Conservation (phyloP, 805 yeast genomes). For the Teunomyces funiuensis region DNA sequence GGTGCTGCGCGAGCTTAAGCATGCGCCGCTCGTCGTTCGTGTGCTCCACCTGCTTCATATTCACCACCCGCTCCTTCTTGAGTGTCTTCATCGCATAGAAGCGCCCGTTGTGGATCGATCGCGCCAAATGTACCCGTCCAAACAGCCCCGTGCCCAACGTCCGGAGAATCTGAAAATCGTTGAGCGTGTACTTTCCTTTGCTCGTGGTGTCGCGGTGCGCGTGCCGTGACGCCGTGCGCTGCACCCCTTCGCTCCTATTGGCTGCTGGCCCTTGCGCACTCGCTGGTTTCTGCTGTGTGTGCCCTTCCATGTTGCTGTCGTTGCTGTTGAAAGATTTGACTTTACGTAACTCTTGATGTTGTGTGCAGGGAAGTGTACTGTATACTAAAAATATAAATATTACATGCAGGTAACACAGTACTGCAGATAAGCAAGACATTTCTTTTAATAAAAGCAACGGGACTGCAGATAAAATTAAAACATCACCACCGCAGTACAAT, state of each 20-base stretch:
- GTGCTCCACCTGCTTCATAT: slow-evolving; percentile 64
- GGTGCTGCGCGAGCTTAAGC: slow-evolving; percentile 58
- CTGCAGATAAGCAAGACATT: no score
- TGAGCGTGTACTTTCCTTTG: slow-evolving; percentile 56
- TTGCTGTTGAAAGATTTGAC: no score
- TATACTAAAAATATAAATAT: no score
- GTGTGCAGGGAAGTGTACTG: no score
- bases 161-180: slow-evolving; percentile 55
- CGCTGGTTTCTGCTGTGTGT: no score
- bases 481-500: no score
- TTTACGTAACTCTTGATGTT: no score
- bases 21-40: slow-evolving; percentile 63
- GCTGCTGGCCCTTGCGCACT: slow-evolving; percentile 13
- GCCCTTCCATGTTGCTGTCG: no score
- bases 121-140: slow-evolving; percentile 58
- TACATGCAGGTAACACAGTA: no score
- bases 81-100: slow-evolving; percentile 61
- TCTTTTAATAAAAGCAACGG: no score
- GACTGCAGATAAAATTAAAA: no score
- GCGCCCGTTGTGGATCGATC: slow-evolving; percentile 58
- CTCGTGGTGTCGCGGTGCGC: slow-evolving; percentile 36
- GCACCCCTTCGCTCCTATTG: slow-evolving; percentile 8
- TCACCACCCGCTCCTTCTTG: slow-evolving; percentile 56
- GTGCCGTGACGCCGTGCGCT: slow-evolving; percentile 11
- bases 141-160: slow-evolving; percentile 63